phyloP scores from a whole-genome alignment of 495 filamentous ascomycete species.

The Daldinia grandis region DNA sequence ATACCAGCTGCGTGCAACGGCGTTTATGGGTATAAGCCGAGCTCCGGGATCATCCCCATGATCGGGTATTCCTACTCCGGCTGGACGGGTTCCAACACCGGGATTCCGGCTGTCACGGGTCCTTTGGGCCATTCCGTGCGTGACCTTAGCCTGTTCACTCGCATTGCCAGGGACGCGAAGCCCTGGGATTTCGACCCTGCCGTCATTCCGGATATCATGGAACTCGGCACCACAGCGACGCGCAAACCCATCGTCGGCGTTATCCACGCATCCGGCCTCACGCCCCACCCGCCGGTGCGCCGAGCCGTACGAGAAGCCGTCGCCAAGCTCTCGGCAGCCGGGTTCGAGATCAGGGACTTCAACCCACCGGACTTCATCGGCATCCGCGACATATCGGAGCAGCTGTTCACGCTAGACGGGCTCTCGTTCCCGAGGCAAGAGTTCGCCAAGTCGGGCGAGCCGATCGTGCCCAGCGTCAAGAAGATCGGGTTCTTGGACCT shows the following conservation, averaged over 20 bases:
- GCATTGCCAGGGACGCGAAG: slow-evolving; percentile 33
- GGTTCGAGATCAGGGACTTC: slow-evolving; percentile 34
- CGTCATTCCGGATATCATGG: slow-evolving; percentile 40
- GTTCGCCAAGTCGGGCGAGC: slow-evolving; percentile 44
- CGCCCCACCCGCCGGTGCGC: slow-evolving; percentile 38
- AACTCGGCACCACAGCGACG: not conserved
- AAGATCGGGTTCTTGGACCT: slow-evolving; percentile 47
- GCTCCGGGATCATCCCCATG: slow-evolving; percentile 62
- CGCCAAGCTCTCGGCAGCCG: slow-evolving; percentile 33
- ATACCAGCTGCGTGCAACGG: slow-evolving; percentile 67
- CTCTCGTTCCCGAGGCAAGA: slow-evolving; percentile 46
- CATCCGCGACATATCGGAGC: slow-evolving; percentile 39
- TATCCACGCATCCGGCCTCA: slow-evolving; percentile 48
- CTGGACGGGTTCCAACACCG: slow-evolving; percentile 43
- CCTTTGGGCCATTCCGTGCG: slow-evolving; percentile 41
- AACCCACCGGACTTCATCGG: slow-evolving; percentile 35
- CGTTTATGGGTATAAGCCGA: slow-evolving; percentile 68
- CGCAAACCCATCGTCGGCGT: slow-evolving; percentile 54
- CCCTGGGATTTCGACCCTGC: slow-evolving; percentile 44
- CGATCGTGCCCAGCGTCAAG: slow-evolving; percentile 41
- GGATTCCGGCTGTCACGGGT: slow-evolving; percentile 41
- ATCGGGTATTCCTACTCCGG: slow-evolving; percentile 40
- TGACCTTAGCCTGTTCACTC: slow-evolving; percentile 40
- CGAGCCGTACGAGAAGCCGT: slow-evolving; percentile 39
- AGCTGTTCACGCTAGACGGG: slow-evolving; percentile 49